phyloP scores from a whole-genome alignment of 306 rosid genomes.

The Lathyrus oleraceus region DNA sequence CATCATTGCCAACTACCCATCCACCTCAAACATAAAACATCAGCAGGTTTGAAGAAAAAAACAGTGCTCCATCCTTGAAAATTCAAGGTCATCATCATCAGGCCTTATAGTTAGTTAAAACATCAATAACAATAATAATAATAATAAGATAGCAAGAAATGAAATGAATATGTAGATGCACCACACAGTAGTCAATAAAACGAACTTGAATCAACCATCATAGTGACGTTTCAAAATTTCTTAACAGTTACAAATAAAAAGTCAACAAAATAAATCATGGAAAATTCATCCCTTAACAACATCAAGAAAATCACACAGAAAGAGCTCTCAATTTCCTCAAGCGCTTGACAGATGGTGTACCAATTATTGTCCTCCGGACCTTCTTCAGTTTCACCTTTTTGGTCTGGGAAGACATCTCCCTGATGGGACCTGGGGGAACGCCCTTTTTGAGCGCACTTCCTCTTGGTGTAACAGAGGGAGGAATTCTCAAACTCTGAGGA shows the following conservation, averaged over 20 bases:
- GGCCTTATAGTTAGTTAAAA: not conserved
- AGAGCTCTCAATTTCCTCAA: conserved; percentile 65
- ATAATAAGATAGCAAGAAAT: conserved; percentile 12
- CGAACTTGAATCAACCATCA: conserved; percentile 34
- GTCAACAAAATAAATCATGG: conserved; percentile 29
- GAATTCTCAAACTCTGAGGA: conserved; percentile 83
- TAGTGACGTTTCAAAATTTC: conserved; percentile 37
- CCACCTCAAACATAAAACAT: conserved; percentile 27
- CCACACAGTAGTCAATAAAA: conserved; percentile 18
- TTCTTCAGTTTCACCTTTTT: conserved; percentile 67
- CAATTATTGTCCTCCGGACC: conserved; percentile 61
- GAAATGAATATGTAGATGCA: conserved; percentile 23
- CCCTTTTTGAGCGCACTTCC: conserved; percentile 99
- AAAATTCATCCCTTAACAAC: conserved; percentile 35
- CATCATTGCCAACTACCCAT: conserved; percentile 31
- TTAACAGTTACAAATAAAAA: conserved; percentile 25
- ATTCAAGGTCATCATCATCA: conserved; percentile 22
- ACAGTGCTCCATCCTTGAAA: not conserved
- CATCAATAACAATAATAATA: not conserved
- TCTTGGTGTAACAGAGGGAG: conserved; percentile 92
- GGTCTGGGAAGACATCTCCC: conserved; percentile 59
- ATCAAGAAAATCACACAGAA: conserved; percentile 32
- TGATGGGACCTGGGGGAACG: conserved; percentile 87
- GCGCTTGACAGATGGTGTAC: conserved; percentile 61
- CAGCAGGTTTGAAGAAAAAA: not conserved